Base-by-base conservation (phyloP, 2,329 filamentous ascomycete species). In the Neofusicoccum sp. region DNA sequence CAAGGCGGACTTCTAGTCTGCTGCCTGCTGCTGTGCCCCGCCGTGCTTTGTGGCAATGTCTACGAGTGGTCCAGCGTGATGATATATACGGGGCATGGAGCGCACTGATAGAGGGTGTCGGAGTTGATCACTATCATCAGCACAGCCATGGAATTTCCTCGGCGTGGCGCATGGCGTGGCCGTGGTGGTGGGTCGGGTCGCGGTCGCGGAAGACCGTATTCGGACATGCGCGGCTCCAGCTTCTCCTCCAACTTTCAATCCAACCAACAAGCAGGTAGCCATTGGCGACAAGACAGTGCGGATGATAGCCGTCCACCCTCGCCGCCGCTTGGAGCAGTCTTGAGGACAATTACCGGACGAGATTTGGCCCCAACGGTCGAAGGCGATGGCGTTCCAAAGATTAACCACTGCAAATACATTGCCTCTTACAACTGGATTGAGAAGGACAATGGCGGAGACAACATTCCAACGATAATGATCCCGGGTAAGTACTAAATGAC, bases 401-500 rank as follows among this genome's bases (percentile, higher is more conserved):
- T 82, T 60, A 69, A 65, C 6, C 65, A 78, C 51, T 73, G 72
- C 62, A 61, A 76, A 41, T 78, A 79, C 66, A 65, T 83, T 31
- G 76, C 78, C 20, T 84, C 82, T 0, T 85, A 82, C 71, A 84
- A 80, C 64, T 84, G 81, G 82, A 36, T 81, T 4, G 71, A 67
- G 16, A 57, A 73, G 28, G 62, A 45, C 9, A 65, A 68, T 4
- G 71, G 67, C 20, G 58, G 73, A 30, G 62, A 45, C 9, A 65
- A 68, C 34, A 58, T 30, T 33, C 73, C 76, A 5, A 75, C 71
- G 0, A 80, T 84, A 11, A 60, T 80, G 3, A 69, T 79, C 33
- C 80, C 80, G 65, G 80, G 80, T 79, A 61, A 63, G 72, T 61
- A 3, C 26, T 16, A 20, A 5, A 6, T 1, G 6, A 3, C n/a